Percentiles rank a stretch among this genome's conserved stretches.
Evolutionary conservation across 129 eudicot species (phyloP).

Genomic region (Smallanthus sonchifolius): DNA sequence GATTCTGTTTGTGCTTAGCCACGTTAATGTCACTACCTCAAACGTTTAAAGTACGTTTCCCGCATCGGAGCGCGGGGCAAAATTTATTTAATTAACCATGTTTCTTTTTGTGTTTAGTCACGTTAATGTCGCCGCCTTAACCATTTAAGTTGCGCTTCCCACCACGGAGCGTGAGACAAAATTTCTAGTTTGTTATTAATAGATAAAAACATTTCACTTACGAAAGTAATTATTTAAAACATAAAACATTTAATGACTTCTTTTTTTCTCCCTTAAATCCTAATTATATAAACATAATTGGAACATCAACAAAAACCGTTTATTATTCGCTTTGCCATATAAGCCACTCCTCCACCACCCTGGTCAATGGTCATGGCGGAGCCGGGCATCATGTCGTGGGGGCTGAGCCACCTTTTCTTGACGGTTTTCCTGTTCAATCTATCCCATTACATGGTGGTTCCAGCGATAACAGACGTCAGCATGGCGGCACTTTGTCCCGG

Average conservation of each 20-base stretch:
- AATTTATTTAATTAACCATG: no score
- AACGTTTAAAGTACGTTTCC: no score
- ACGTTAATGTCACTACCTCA: no score
- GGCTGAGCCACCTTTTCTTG: conserved; percentile 73
- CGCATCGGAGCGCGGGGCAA: no score
- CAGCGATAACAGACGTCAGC: conserved; percentile 81
- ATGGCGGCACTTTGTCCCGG: conserved; percentile 83
- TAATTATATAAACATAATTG: not conserved
- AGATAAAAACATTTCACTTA: no score
- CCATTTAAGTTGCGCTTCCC: no score
- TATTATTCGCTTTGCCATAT: conserved; percentile 16
- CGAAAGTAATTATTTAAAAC: not conserved
- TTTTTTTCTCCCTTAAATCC: not conserved
- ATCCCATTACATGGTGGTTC: conserved; percentile 60
- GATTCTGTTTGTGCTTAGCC: no score
- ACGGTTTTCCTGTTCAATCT: conserved; percentile 63
- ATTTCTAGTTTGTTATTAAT: no score
- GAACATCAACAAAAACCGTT: conserved; percentile 4
- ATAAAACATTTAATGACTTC: not conserved
- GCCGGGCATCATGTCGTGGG: conserved; percentile 19
- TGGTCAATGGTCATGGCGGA: conserved; percentile 13
- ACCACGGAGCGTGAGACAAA: no score
- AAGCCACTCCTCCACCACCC: not conserved
- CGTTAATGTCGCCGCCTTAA: no score
- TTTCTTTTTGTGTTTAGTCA: no score